phyloP scores from a whole-genome alignment of 2,329 filamentous ascomycete genomes.

The Macrophomina tecta region DNA sequence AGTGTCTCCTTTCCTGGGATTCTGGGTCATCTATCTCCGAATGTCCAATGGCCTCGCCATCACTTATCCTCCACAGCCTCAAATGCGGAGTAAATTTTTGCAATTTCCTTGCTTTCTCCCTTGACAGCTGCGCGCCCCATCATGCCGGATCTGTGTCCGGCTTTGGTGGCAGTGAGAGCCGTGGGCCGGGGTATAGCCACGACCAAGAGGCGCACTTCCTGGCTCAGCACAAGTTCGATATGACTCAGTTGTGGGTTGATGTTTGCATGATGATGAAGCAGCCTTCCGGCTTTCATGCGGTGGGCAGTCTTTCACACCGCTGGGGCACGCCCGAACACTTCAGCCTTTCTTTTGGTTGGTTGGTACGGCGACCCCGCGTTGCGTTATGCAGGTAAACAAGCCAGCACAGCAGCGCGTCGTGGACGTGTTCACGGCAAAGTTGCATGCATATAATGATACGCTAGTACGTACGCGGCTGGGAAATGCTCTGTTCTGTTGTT shows the following conservation, averaged over 20 bases:
- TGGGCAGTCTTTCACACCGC: background rate
- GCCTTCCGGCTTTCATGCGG: background rate
- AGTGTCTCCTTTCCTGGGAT: slow-evolving; percentile 3
- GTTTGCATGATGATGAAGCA: background rate
- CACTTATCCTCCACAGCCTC: slow-evolving; percentile 17
- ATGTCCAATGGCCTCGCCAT: background rate
- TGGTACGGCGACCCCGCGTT: slow-evolving; percentile 23
- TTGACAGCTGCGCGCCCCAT: background rate
- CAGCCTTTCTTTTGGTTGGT: slow-evolving; percentile 1
- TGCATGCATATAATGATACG: background rate
- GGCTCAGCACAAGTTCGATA: background rate
- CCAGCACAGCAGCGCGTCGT: slow-evolving; percentile 19
- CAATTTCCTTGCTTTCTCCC: slow-evolving; percentile 4
- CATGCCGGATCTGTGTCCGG: background rate
- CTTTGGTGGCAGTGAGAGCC: background rate
- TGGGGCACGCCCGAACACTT: background rate
- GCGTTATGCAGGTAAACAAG: slow-evolving; percentile 21
- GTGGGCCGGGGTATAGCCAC: background rate
- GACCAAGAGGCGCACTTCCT: background rate
- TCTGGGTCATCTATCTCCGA: background rate
- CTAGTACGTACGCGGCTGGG: background rate
- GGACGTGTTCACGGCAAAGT: background rate
- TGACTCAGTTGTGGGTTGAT: slow-evolving; percentile 3
- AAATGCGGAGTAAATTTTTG: slow-evolving; percentile 5
- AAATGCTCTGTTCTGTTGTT: background rate